Percentiles rank a stretch among this genome's conserved stretches.
Evolutionary conservation across 331 rosid genomes (phyloP).

Genomic region (Phaseolus coccineus): DNA sequence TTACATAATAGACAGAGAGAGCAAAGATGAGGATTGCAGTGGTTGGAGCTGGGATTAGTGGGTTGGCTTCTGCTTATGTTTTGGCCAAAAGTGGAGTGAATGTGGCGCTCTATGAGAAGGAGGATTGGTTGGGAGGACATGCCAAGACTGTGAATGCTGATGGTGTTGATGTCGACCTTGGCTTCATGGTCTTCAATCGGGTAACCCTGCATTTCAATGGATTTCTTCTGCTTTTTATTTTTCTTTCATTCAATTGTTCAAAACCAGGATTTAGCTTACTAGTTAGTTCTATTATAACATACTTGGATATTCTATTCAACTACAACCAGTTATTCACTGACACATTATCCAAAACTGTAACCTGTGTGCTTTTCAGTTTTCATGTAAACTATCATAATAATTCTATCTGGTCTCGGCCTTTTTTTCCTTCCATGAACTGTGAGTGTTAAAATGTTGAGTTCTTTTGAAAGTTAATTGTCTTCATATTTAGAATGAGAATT

Average conservation of each 20-base stretch:
- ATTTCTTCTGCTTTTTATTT: not conserved
- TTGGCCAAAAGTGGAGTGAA: conserved; percentile 66
- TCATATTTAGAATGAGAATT: not conserved
- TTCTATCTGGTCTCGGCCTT: not conserved
- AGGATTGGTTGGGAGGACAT: conserved; percentile 82
- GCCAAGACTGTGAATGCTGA: conserved; percentile 71
- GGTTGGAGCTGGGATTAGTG: conserved; percentile 84
- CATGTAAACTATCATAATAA: not conserved
- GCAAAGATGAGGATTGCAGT: conserved; percentile 74
- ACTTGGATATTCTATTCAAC: no score
- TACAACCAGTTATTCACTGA: no score
- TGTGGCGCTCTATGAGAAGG: conserved; percentile 75
- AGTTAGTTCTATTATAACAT: no score
- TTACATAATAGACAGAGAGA: not conserved
- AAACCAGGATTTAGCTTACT: not conserved
- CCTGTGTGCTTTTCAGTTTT: not conserved
- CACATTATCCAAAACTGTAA: conserved; percentile 40
- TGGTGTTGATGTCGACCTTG: conserved; percentile 81
- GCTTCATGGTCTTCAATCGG: conserved; percentile 94
- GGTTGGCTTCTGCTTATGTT: conserved; percentile 71
- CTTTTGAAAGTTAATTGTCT: not conserved
- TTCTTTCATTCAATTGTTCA: not conserved
- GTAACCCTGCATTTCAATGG: conserved; percentile 44
- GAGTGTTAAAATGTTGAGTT: not conserved
- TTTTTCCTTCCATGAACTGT: not conserved